A percentile compares a stretch with the other conserved stretches of the same genome.
Conservation (phyloP, 805 yeast species). For the Nakazawaea holstii region DNA sequence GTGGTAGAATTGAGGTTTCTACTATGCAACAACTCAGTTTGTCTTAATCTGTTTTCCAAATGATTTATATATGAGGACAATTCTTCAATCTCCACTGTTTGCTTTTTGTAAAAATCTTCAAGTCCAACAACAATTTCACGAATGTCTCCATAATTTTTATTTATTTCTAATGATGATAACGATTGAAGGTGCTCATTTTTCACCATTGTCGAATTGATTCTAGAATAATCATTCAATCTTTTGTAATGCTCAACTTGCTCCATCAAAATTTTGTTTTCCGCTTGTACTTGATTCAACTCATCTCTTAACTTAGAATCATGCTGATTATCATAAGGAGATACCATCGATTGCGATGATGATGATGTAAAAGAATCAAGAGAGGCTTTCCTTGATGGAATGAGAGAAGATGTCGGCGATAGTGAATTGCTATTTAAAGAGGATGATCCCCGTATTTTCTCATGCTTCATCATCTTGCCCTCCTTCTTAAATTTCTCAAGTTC, state of each 20-base stretch:
- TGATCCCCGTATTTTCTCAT: neutral
- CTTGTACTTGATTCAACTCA: constrained; percentile 35
- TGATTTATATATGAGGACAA: constrained; percentile 53
- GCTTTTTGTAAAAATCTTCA: constrained; percentile 43
- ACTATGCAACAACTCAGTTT: constrained; percentile 4
- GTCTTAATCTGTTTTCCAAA: constrained; percentile 48
- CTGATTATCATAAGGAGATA: neutral
- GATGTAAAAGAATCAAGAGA: constrained; percentile 1
- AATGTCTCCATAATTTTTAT: constrained; percentile 20
- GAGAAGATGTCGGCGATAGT: neutral
- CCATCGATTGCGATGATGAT: neutral
- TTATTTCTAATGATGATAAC: constrained; percentile 37
- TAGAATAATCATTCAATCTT: constrained; percentile 47
- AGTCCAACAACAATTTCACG: constrained; percentile 34
- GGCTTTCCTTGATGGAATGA: neutral
- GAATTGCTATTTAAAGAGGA: neutral
- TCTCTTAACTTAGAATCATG: constrained; percentile 17
- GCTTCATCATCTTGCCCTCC: constrained; percentile 40
- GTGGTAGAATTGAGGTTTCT: constrained; percentile 1
- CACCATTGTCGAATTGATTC: constrained; percentile 35
- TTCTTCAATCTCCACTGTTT: constrained; percentile 51
- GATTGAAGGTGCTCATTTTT: constrained; percentile 57
- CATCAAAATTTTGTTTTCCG: constrained; percentile 60
- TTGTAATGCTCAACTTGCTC: constrained; percentile 68
- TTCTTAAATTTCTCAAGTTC: constrained; percentile 58